phyloP scores from a whole-genome alignment of 2,329 filamentous ascomycete genomes.

The Colletotrichum sp. region DNA sequence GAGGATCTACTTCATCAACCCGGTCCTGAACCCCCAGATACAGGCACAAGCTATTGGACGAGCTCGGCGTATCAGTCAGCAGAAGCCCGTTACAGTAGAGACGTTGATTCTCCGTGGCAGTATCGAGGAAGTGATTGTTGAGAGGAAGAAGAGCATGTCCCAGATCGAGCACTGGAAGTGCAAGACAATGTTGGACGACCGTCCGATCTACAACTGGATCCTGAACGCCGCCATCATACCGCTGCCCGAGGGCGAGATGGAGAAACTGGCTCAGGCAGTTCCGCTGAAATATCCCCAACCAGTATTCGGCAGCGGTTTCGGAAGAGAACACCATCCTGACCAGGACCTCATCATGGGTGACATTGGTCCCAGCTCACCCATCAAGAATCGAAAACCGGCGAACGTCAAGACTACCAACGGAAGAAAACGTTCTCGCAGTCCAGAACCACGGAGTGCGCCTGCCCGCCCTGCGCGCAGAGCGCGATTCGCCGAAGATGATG shows the following conservation, averaged over 20 bases:
- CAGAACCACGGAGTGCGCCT: conserved; percentile 5
- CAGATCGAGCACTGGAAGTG: conserved; percentile 63
- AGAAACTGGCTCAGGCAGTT: conserved; percentile 53
- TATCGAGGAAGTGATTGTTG: conserved; percentile 84
- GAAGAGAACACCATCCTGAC: conserved; percentile 46
- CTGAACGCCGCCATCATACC: conserved; percentile 52
- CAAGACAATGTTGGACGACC: conserved; percentile 63
- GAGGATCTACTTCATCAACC: conserved; percentile 87
- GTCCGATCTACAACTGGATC: conserved; percentile 65
- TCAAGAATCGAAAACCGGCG: not conserved
- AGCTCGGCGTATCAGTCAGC: conserved; percentile 86
- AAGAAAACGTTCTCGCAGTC: conserved; percentile 27
- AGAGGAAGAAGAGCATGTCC: conserved; percentile 77
- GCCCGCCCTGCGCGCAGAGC: conserved; percentile 35
- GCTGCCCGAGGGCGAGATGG: conserved; percentile 27
- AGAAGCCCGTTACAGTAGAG: conserved; percentile 79
- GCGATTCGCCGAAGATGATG: conserved; percentile 28
- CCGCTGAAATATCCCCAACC: conserved; percentile 48
- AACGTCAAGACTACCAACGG: not conserved
- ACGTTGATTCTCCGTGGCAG: conserved; percentile 82
- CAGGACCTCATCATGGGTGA: conserved; percentile 46
- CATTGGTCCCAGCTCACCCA: not conserved
- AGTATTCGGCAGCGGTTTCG: conserved; percentile 57
- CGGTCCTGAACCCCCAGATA: conserved; percentile 82
- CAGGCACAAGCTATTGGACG: conserved; percentile 93